Base-by-base conservation (phyloP, 2,329 filamentous ascomycete genomes). In the Talaromyces sp. region DNA sequence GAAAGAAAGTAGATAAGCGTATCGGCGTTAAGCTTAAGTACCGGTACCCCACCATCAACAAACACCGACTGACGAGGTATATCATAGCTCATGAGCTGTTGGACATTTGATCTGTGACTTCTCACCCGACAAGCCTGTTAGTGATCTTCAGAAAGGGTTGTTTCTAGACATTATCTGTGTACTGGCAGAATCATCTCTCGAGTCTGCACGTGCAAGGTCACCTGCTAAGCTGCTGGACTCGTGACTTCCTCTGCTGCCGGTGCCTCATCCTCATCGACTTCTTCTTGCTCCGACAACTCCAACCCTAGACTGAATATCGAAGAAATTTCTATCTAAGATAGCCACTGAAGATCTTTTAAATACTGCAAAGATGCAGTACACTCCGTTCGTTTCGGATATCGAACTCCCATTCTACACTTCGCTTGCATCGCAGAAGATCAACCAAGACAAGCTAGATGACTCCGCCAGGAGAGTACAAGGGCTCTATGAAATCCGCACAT, bases 361-460 rank as follows among this genome's bases (percentile, higher is more conserved):
- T 37, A 52, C 45, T 60, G 54, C 33, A 27, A 61, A 62, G 19
- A 83, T 91, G 76, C 87, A 89, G 81, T 99, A 93, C 79, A 92
- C 92, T 67, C 90, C 94, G 0, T 98, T 97, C 83, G 87, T 89
- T 47, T 97, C 94, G 58, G 92, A 97, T 80, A 93, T 98, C 74
- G 95, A 99, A 76, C 85, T 98, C 50, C 92, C 93, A 52, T 99
- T 99, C 79, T 99, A 97, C 76, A 90, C 91, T 54, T 89, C 92
- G 5, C 86, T 99, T n/a, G 95, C 96, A 66, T 88, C 90, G 6
- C 90, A 90, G 70, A 99, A 99, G 81, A 92, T 99, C 75, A 93
- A 98, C 77, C 90, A 96, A 85, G 95, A 97, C 81, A 97, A 93
- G 80, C 91, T 99, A 60, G 91, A 97, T 81, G 94, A 96, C 78